Base-by-base conservation (phyloP, 176 grass and related monocot genomes). In the Echinochloa phyllopogon region DNA sequence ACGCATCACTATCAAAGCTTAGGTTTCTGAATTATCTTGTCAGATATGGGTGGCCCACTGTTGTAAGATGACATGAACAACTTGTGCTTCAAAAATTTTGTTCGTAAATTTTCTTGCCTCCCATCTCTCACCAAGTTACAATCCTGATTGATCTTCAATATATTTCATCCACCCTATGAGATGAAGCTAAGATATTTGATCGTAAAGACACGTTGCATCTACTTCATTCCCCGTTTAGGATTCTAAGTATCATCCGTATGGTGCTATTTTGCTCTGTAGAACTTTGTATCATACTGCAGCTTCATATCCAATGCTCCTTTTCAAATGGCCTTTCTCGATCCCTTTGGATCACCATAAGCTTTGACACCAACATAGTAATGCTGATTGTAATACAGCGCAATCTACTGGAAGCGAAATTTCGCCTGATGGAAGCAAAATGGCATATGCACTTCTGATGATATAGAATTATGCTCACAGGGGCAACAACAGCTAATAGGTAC, bases 81-180 rank as follows among this genome's bases (percentile, higher is more conserved):
- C 11, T 63, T 5, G 51, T 77, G 39, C 47, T 51, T 50, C n/a
- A 11, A 83, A 83, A 58, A 25, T 42, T 83, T 83, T 74, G 65
- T 21, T 56, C 5, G 2, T 48, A 18, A 11, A 17, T 42, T 51
- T n/a, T 72, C 45, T 24, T 57, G 12, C 8, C 1, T 37, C 48
- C 48, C 3, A 25, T 8, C 14, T 27, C 1, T 18, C 6, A 3
- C 51, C 33, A 64, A 80, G 60, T 36, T 86, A 21, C 14, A 70
- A 36, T 80, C 36, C 20, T 0, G 1, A 27, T 72, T 39, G 0
- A 43, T 73, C n/a, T 63, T 65, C 17, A 9, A 14, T 62, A 6
- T 43, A n/a, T 16, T 37, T 25, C 0, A 17, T 75, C 16, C 25
- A 36, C 14, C 15, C 10, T 82, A 38, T 59, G 38, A 58, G 10